A percentile compares a stretch with the other conserved stretches of the same genome.
These are phyloP conservation scores for Catenaria anguillulae DNA, from an alignment of 371 early-diverging fungal genomes.

Conservation along the genomic window DNA sequence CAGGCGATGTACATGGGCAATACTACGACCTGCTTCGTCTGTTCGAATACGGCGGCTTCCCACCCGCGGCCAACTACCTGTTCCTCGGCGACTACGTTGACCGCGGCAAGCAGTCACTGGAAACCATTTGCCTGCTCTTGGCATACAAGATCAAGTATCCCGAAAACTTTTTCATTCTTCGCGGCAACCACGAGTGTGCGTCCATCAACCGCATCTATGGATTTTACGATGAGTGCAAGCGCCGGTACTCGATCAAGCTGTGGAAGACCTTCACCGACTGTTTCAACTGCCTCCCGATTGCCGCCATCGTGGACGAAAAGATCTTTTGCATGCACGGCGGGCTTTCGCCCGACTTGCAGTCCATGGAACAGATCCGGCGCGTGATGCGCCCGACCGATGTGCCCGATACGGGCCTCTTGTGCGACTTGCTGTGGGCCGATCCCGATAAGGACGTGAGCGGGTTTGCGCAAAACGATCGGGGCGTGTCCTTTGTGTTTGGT, in stretches of 20 bases:
- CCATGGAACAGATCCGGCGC: constrained; percentile 77
- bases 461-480: constrained; percentile 86
- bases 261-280: constrained; percentile 87
- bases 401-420: constrained; percentile 81
- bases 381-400: constrained; percentile 90
- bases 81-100: constrained; percentile 95
- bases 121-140: constrained; percentile 53
- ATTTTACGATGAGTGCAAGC: constrained; percentile 97
- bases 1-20: constrained; percentile 68
- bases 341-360: constrained; percentile 70
- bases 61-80: constrained; percentile 78
- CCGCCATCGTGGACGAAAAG: constrained; percentile 83
- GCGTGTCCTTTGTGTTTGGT: constrained; percentile 81
- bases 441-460: constrained; percentile 71
- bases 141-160: constrained; percentile 92
- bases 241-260: constrained; percentile 79
- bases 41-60: constrained; percentile 85
- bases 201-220: constrained; percentile 95
- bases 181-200: constrained; percentile 93
- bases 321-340: constrained; percentile 97
- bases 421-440: constrained; percentile 94
- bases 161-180: constrained; percentile 88
- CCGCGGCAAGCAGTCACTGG: constrained; percentile 78
- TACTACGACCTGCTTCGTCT: constrained; percentile 86
- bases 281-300: constrained; percentile 88